phyloP scores from a whole-genome alignment of 1,284 basidiomycete species.

The Moesziomyces aphidis region DNA sequence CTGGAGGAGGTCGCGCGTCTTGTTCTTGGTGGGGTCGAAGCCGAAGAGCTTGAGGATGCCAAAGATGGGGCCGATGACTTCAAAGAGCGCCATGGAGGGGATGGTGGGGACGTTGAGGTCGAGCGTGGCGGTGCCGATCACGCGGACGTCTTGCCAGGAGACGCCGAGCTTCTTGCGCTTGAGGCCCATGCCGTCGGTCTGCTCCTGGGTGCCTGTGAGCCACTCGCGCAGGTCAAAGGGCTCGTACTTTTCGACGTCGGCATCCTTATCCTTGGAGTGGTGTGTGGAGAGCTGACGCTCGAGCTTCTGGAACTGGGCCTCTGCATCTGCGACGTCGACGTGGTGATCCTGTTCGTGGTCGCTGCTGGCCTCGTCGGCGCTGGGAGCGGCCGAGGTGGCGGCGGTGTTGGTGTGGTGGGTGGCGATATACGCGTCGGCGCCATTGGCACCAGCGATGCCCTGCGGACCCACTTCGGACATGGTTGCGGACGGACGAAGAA shows the following conservation, averaged over 20 bases:
- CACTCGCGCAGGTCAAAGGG: constrained; percentile 37
- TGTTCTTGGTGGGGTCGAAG: constrained; percentile 36
- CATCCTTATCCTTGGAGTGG: constrained; percentile 18
- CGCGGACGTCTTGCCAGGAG: constrained; percentile 42
- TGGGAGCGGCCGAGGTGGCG: constrained; percentile 18
- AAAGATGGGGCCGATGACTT: constrained; percentile 52
- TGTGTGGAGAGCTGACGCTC: constrained; percentile 34
- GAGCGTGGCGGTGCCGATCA: constrained; percentile 40
- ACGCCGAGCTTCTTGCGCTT: constrained; percentile 54
- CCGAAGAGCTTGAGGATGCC: constrained; percentile 42
- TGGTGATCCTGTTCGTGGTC: constrained; percentile 11
- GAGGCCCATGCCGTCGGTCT: constrained; percentile 34
- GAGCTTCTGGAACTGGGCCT: constrained; percentile 36
- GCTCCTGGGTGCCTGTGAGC: constrained; percentile 32
- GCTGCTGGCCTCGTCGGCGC: constrained; percentile 7
- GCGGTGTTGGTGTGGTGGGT: constrained; percentile 23
- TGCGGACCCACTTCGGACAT: constrained; percentile 28
- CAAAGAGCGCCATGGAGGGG: constrained; percentile 49
- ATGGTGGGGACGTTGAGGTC: constrained; percentile 52
- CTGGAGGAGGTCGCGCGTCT: constrained; percentile 39
- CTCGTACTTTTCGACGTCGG: constrained; percentile 35
- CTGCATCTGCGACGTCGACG: constrained; percentile 39
- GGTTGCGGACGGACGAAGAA: not conserved
- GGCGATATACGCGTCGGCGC: constrained; percentile 37
- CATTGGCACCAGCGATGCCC: constrained; percentile 17